phyloP scores from a whole-genome alignment of 2,329 filamentous ascomycete species.

The Thielaviopsis euricoi region DNA sequence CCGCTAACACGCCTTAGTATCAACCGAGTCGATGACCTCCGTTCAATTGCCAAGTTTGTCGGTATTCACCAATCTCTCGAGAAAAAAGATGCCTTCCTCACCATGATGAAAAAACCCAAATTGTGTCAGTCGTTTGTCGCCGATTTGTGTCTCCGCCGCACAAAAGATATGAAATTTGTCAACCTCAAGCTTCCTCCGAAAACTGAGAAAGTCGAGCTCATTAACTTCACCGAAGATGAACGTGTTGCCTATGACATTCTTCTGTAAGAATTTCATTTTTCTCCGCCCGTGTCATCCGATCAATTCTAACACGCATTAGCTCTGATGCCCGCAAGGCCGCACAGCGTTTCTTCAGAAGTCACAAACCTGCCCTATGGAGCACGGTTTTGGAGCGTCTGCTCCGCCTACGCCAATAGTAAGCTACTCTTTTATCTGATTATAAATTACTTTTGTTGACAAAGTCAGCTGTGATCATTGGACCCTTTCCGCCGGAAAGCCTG shows the following conservation, averaged over 20 bases:
- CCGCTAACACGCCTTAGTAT: conserved; percentile 29
- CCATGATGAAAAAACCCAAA: conserved; percentile 44
- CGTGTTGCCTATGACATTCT: conserved; percentile 62
- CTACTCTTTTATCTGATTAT: conserved; percentile 17
- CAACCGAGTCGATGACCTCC: conserved; percentile 67
- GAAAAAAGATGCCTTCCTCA: conserved; percentile 56
- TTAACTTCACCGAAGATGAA: conserved; percentile 59
- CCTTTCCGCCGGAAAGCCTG: conserved; percentile 50
- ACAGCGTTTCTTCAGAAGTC: conserved; percentile 33
- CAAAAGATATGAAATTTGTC: conserved; percentile 79
- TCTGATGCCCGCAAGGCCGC: conserved; percentile 44
- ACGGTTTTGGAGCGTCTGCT: conserved; percentile 64
- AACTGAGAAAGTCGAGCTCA: conserved; percentile 59
- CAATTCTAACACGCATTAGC: conserved; percentile 22
- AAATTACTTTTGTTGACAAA: conserved; percentile 15
- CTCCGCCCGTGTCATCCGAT: too few relatives aligned
- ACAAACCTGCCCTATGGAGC: conserved; percentile 11
- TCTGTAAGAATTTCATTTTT: conserved; percentile 30
- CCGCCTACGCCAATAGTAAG: conserved; percentile 57
- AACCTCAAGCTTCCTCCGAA: conserved; percentile 64
- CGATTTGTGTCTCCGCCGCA: conserved; percentile 64
- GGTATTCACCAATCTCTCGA: conserved; percentile 61
- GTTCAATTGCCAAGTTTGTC: conserved; percentile 64
- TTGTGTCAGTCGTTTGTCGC: conserved; percentile 63
- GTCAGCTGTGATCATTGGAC: conserved; percentile 69